phyloP scores from a whole-genome alignment of 2,329 filamentous ascomycete genomes.

The Neonectria faginata region DNA sequence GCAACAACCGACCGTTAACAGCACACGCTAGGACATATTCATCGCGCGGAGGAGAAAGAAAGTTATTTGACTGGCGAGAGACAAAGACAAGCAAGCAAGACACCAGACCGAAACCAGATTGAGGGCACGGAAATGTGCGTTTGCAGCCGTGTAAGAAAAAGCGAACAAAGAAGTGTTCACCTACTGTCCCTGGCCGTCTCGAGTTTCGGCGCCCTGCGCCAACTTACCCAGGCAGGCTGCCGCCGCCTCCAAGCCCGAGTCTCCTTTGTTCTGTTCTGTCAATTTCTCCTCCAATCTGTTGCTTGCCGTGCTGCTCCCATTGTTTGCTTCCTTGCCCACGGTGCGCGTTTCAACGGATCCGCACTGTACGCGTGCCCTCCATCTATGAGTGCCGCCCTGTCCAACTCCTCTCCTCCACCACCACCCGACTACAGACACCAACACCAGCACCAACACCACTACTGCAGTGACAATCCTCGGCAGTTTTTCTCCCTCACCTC shows the following conservation, averaged over 20 bases:
- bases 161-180: conserved; percentile 12
- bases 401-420: neutral
- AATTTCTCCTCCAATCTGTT: conserved; percentile 11
- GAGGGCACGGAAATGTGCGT: conserved; percentile 6
- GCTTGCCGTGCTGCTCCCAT: conserved; percentile 25
- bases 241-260: neutral
- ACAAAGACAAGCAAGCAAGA: neutral
- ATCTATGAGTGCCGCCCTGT: neutral
- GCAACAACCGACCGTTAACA: conserved; percentile 16
- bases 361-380: conserved; percentile 1
- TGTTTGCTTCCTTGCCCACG: conserved; percentile 8
- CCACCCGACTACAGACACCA: neutral
- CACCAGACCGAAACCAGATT: conserved; percentile 17
- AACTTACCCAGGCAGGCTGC: conserved; percentile 1
- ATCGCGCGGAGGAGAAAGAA: conserved; percentile 16
- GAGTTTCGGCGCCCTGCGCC: neutral
- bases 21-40: conserved; percentile 7
- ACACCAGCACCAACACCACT: neutral
- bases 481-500: neutral
- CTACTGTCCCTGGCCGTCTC: conserved; percentile 15
- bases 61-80: conserved; percentile 14
- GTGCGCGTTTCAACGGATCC: conserved; percentile 15
- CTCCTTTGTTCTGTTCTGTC: conserved; percentile 5
- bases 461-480: neutral
- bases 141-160: conserved; percentile 21